Conservation (phyloP, 2,329 filamentous ascomycete genomes). For the Podosphaera leucotricha region DNA sequence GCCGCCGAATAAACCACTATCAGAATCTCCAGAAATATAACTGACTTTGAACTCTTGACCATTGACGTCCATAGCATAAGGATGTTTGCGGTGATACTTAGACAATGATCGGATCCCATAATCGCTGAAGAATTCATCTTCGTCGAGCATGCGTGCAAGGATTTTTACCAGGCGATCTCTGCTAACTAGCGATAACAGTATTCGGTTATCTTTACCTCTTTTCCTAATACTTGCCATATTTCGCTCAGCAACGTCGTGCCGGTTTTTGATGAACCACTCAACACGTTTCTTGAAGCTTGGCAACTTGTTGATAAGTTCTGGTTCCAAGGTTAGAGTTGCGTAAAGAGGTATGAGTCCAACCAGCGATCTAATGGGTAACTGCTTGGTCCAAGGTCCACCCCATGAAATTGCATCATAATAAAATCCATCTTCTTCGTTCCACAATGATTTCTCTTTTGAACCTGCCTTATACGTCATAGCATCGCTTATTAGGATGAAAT, state of each 20-base stretch:
- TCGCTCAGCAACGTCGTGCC: slow-evolving; percentile 64
- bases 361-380: slow-evolving; percentile 74
- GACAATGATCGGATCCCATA: slow-evolving; percentile 83
- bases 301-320: slow-evolving; percentile 75
- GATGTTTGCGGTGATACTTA: slow-evolving; percentile 72
- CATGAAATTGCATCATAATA: slow-evolving; percentile 98
- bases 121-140: slow-evolving; percentile 76
- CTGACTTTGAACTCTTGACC: slow-evolving; percentile 69
- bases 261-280: slow-evolving; percentile 83
- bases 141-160: slow-evolving; percentile 74
- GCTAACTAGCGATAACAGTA: slow-evolving; percentile 75
- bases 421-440: slow-evolving; percentile 93
- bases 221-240: slow-evolving; percentile 88
- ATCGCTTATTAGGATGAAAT: slow-evolving; percentile 94
- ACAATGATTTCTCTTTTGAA: slow-evolving; percentile 57
- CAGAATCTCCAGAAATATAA: slow-evolving; percentile 88
- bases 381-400: slow-evolving; percentile 80
- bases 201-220: slow-evolving; percentile 70
- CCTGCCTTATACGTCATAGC: slow-evolving; percentile 72
- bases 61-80: slow-evolving; percentile 89
- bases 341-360: slow-evolving; percentile 88
- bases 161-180: slow-evolving; percentile 82
- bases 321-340: slow-evolving; percentile 76
- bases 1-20: slow-evolving; percentile 82
- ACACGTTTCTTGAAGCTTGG: slow-evolving; percentile 82